Base-by-base conservation (phyloP, 176 grass and related monocot species). In the Musa acuminata region DNA sequence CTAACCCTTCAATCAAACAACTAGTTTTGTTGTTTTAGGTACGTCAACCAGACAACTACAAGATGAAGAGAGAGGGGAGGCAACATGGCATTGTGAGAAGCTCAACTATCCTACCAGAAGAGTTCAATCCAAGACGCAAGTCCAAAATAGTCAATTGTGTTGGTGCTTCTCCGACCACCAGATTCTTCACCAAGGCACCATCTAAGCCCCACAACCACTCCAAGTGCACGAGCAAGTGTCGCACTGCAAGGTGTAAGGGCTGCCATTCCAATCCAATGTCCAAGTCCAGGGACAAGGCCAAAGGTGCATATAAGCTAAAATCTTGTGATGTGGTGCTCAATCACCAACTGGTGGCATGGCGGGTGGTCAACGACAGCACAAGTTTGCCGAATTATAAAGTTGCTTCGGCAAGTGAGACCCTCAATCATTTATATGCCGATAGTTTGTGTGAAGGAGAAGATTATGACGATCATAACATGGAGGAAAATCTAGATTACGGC, bases 191-290 rank as follows among this genome's bases (percentile, higher is more conserved):
- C 2, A 85, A 71, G 23, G 83, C 53, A 48, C 57, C 72, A 8
- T 52, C 77, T 24, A 85, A 66, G 74, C 83, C 71, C 29, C 80
- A 77, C 53, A 85, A 85, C 29, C 83, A 80, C 54, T 85, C 71
- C 25, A 80, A 85, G 69, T 75, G 70, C 71, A 85, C 78, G 3
- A 43, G 77, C 17, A 65, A 69, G 51, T 85, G 77, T 72, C 53
- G 53, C 43, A 62, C 14, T 4, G n/a, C 64, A 19, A 53, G 29
- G 77, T 85, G 83, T 35, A 8, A 58, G 51, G 71, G 51, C 8
- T 80, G 83, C 54, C 72, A 20, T 24, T 35, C 27, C 1, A 52
- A 24, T 0, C 78, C 83, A 0, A 27, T 11, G 3, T 69, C 51
- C 12, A 85, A 85, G 72, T 62, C 77, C 9, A 79, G 72, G 48